Percentiles rank a stretch among this genome's conserved stretches.
Conservation (phyloP, 305 asterid genomes). For the Euphrasia arctica region DNA sequence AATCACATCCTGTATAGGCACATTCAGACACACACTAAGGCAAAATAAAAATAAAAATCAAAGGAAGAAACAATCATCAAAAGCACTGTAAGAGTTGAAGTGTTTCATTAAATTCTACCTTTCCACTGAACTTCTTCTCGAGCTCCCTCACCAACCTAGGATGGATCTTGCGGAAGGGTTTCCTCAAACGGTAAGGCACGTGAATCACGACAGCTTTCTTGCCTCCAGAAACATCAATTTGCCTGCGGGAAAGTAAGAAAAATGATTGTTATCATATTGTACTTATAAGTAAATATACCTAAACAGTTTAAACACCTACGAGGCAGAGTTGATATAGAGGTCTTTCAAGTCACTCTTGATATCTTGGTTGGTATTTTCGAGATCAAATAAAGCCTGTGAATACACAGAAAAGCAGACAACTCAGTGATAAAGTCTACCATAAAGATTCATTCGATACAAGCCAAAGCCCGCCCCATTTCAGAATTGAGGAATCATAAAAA, state of each 20-base stretch:
- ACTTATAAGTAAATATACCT: background rate
- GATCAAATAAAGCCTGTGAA: slow-evolving; percentile 61
- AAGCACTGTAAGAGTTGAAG: too few species aligned
- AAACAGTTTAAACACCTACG: slow-evolving; percentile 22
- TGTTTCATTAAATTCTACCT: background rate
- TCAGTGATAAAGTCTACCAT: too few species aligned
- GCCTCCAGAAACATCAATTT: slow-evolving; percentile 64
- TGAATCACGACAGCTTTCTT: slow-evolving; percentile 82
- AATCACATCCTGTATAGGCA: background rate
- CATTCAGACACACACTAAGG: too few species aligned
- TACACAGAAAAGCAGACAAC: too few species aligned
- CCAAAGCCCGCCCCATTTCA: too few species aligned
- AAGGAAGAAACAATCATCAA: too few species aligned
- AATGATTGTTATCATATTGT: background rate
- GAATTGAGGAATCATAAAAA: background rate
- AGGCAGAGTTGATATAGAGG: slow-evolving; percentile 73
- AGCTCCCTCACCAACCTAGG: slow-evolving; percentile 74
- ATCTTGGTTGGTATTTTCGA: slow-evolving; percentile 78
- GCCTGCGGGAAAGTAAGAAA: slow-evolving; percentile 32
- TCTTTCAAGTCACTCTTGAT: slow-evolving; percentile 75
- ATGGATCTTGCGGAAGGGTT: slow-evolving; percentile 83
- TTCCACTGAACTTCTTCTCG: slow-evolving; percentile 52
- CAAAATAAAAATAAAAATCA: too few species aligned
- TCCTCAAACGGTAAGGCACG: slow-evolving; percentile 71
- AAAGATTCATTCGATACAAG: background rate